Percentiles rank a stretch among this genome's conserved stretches.
Evolutionary conservation across 306 rosid species (phyloP).

Genomic region (Castanea sativa): DNA sequence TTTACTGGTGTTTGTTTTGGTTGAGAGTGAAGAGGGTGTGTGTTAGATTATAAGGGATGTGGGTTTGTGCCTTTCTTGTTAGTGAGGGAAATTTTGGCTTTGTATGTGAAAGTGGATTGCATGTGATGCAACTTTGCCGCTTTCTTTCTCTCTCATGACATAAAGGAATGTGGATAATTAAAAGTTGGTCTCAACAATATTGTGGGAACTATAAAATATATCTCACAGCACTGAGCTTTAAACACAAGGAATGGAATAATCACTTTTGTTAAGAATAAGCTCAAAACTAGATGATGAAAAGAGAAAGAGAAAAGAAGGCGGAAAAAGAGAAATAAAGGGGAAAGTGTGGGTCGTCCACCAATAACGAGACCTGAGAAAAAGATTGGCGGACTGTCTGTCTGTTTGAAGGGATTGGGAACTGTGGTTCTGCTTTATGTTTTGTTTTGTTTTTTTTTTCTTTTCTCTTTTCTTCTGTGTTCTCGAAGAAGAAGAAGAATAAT

Average conservation of each 20-base stretch:
- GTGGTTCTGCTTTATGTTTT: neutral
- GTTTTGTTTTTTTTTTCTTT: constrained; percentile 9
- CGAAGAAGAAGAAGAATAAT: constrained; percentile 41
- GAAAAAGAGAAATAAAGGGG: constrained; percentile 39
- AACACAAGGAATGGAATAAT: constrained; percentile 58
- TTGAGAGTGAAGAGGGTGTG: constrained; percentile 22
- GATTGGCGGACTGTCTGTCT: constrained; percentile 52
- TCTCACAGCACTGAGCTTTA: constrained; percentile 40
- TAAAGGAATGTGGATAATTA: constrained; percentile 55
- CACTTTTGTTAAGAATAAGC: constrained; percentile 65
- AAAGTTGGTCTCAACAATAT: constrained; percentile 49
- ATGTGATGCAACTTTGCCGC: constrained; percentile 46
- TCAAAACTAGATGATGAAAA: constrained; percentile 28
- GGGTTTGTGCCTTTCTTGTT: constrained; percentile 88
- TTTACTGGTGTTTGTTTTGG: constrained; percentile 17
- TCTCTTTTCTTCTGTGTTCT: constrained; percentile 20
- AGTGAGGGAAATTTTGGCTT: constrained; percentile 89
- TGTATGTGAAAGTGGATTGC: constrained; percentile 36
- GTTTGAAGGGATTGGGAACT: constrained; percentile 45
- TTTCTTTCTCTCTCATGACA: constrained; percentile 26
- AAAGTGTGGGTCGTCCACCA: constrained; percentile 46
- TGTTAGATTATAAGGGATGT: constrained; percentile 40
- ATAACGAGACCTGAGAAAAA: constrained; percentile 34
- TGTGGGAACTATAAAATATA: constrained; percentile 42
- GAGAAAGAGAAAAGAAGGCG: constrained; percentile 23